Base-by-base conservation (phyloP, 2,329 filamentous ascomycete genomes). In the Alternaria novae-zelandiae region DNA sequence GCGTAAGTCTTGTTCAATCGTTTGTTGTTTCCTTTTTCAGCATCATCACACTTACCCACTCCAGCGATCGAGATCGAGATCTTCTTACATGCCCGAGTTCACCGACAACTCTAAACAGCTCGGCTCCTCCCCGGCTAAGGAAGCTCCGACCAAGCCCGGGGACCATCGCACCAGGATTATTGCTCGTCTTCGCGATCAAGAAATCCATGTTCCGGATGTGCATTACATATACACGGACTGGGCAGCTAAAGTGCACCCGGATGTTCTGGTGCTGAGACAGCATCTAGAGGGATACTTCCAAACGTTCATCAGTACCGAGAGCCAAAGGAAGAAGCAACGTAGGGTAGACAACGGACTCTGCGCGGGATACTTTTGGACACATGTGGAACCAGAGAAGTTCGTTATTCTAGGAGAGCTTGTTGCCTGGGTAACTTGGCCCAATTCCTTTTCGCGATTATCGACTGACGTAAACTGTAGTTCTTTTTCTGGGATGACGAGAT, bases 401-500 rank as follows among this genome's bases (percentile, higher is more conserved):
- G 17, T 57, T 1, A 28, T 64, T 6, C 26, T 64, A 20, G 61
- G 58, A 13, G 58, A 61, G 32, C 23, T 64, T n/a, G 54, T 64
- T 4, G 61, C 61, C 21, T 64, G 58, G 53, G 61, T 64, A 54
- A n/a, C 25, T 26, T 6, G 6, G 2, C 20, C 6, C 6, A 3
- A 15, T 10, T 10, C 36, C 6, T 23, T 23, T 25, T 10, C 6
- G 8, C 3, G 3, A 32, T 23, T 4, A 21, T 10, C 26, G 21
- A 17, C 61, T 64, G 12, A 64, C n/a, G 7, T 7, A 10, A 43
- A 11, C 5, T 2, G 2, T 20, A 63, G 63, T 63, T 65, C 46
- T 65, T 65, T 25, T 65, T 65, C 26, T 65, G 63, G 63, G 63
- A 65, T 23, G 63, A 65, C 36, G 63, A 65, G 7, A 65, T 65